Percentiles rank a stretch among this genome's conserved stretches.
phyloP scores from a whole-genome alignment of 495 filamentous ascomycete genomes.

The Oidiodendron maius region DNA sequence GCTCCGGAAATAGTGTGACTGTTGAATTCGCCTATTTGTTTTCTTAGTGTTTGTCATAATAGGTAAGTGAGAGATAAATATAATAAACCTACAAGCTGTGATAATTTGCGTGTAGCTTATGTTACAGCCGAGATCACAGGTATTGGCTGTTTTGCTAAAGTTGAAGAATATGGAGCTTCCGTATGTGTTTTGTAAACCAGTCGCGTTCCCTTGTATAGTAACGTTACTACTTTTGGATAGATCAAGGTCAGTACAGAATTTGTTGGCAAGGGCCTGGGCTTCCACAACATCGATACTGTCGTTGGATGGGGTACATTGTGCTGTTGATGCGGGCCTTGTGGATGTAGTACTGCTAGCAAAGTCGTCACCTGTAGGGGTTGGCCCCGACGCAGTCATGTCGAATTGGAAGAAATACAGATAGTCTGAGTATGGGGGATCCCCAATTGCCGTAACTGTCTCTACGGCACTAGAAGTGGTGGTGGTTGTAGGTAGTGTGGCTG shows the following conservation, averaged over 20 bases:
- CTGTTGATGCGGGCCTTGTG: not conserved
- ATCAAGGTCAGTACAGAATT: constrained; percentile 3
- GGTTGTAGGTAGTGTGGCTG: not conserved
- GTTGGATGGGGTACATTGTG: not conserved
- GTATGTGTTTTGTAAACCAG: constrained; percentile 1
- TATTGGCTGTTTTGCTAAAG: constrained; percentile 4
- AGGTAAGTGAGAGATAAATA: not conserved
- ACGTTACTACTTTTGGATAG: too few relatives aligned
- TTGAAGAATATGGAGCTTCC: constrained; percentile 1
- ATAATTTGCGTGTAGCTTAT: constrained; percentile 5
- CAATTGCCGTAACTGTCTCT: constrained; percentile 1
- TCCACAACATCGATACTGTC: not conserved
- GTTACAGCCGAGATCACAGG: constrained; percentile 3
- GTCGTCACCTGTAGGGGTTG: constrained; percentile 2
- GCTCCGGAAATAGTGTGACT: constrained; percentile 1
- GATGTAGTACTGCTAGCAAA: constrained; percentile 4
- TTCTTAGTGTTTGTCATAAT: not conserved
- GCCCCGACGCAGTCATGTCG: constrained; percentile 2
- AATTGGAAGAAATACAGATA: constrained; percentile 1
- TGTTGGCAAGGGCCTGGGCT: not conserved
- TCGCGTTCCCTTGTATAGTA: too few relatives aligned
- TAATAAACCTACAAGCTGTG: constrained; percentile 1
- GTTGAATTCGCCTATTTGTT: too few relatives aligned
- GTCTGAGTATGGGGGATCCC: constrained; percentile 2
- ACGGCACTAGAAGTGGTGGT: constrained; percentile 2